Evolutionary conservation across 495 filamentous ascomycete genomes (phyloP).

Genomic region (Trichoderma parareesei): DNA sequence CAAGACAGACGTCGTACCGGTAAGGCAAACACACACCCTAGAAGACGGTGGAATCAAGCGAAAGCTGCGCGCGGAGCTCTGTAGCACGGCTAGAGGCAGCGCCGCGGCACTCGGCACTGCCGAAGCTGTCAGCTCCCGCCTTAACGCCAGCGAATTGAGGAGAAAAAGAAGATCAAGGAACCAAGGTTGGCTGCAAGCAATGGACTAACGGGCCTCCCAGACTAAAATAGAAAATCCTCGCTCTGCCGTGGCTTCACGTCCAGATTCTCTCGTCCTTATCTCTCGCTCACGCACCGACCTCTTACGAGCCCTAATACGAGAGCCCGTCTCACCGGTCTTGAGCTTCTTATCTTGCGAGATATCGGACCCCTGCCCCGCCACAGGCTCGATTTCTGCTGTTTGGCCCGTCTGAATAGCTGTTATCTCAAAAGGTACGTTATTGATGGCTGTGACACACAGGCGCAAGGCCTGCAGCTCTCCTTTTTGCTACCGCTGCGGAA

Average conservation of each 20-base stretch:
- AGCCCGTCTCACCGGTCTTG: constrained; percentile 7
- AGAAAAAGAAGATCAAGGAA: background rate
- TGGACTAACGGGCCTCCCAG: background rate
- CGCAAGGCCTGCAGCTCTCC: too few species aligned
- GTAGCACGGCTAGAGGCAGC: background rate
- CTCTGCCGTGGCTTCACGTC: too few species aligned
- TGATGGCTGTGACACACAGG: background rate
- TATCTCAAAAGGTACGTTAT: background rate
- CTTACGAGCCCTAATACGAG: constrained; percentile 6
- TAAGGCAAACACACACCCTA: too few species aligned
- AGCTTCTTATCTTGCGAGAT: background rate
- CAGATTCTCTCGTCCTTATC: background rate
- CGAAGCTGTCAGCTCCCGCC: constrained; percentile 8
- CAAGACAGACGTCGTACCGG: background rate
- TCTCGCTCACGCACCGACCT: constrained; percentile 2
- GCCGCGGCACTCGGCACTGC: constrained; percentile 6
- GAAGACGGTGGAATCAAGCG: background rate
- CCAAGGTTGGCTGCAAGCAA: background rate
- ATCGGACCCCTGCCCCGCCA: constrained; percentile 1
- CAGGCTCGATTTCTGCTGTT: background rate
- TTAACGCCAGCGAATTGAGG: too few species aligned
- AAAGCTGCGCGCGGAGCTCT: background rate
- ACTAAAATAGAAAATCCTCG: background rate
- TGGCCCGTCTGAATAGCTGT: background rate
- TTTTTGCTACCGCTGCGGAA: background rate